These are phyloP conservation scores for Lipomyces sp. DNA, from an alignment of 805 yeast genomes.

Conservation along the genomic window DNA sequence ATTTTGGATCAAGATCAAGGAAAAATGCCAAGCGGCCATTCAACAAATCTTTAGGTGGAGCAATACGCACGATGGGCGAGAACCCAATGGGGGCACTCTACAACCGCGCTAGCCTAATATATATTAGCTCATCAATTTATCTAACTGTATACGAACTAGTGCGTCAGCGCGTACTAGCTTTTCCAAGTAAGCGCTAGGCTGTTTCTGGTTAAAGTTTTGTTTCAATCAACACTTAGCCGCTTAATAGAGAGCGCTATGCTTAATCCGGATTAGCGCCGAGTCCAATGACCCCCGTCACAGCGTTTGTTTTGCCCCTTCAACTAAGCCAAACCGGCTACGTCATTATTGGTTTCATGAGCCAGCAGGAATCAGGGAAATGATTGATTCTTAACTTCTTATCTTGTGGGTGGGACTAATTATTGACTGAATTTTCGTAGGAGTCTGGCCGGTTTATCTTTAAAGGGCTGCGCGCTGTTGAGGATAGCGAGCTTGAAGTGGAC, in stretches of 20 bases:
- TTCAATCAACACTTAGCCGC: background rate
- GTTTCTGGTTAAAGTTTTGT: background rate
- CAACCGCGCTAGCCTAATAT: background rate
- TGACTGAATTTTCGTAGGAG: too few species aligned
- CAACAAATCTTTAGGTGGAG: background rate
- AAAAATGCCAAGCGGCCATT: background rate
- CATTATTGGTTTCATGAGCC: background rate
- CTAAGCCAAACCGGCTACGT: background rate
- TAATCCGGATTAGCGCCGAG: background rate
- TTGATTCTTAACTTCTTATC: too few species aligned
- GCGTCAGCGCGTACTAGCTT: background rate
- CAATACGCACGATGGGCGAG: background rate
- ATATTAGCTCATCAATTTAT: background rate
- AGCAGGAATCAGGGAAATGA: too few species aligned
- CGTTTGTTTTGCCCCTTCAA: background rate
- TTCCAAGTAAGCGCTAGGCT: background rate
- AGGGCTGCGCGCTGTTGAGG: too few species aligned
- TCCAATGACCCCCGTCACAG: background rate
- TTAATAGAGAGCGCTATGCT: background rate
- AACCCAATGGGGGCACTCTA: background rate
- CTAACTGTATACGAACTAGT: background rate
- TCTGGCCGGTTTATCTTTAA: too few species aligned
- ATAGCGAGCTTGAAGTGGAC: too few species aligned
- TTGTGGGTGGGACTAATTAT: too few species aligned
- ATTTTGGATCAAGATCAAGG: background rate